Base-by-base conservation (phyloP, 371 early-diverging fungal species). In the Mucor lusitanicus region DNA sequence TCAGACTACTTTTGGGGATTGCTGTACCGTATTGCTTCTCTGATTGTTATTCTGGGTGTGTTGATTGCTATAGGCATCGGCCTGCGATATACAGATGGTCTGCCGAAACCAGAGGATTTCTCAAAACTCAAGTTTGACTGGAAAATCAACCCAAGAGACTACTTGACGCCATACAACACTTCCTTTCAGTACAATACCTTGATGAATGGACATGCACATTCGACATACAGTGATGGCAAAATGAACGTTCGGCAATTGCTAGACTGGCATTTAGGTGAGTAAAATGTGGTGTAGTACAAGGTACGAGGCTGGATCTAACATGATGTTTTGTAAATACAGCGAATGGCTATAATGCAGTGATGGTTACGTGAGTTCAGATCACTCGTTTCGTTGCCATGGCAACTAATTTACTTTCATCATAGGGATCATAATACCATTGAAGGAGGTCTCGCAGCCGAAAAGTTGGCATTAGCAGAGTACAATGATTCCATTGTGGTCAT, bases 291-390 rank as follows among this genome's bases (percentile, higher is more conserved):
- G 21, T 19, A 42, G 27, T 33, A 12, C 25, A 58, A 27, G 15
- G 23, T 6, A 37, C 30, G 2, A 35, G 21, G 23, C n/a, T 37
- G 7, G 19, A 35, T 37, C n/a, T 37, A n/a, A 32, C 32, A 23
- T 21, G 15, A 7, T 30, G 30, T 30, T 19, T 39, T 11, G 25
- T 59, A 12, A 42, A 15, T 28, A 19, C 59, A 85, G 92, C 91
- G 3, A 90, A 91, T 65, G 92, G 92, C 48, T 92, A 84, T 73
- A 91, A 91, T 71, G 92, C 92, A 3, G 78, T 91, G 12, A 80
- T 90, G 53, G 92, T 91, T 48, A 77, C 79, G 77, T 75, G 71
- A 72, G 71, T 68, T 35, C 13, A 28, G 53, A 42, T 12, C 1
- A 13, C 8, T 37, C 8, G 37, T 1, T 1, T 13, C 37, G 13